A percentile compares a stretch with the other conserved stretches of the same genome.
Evolutionary conservation across 441 rosid genomes (phyloP).

Genomic region (Eutrema salsugineum): DNA sequence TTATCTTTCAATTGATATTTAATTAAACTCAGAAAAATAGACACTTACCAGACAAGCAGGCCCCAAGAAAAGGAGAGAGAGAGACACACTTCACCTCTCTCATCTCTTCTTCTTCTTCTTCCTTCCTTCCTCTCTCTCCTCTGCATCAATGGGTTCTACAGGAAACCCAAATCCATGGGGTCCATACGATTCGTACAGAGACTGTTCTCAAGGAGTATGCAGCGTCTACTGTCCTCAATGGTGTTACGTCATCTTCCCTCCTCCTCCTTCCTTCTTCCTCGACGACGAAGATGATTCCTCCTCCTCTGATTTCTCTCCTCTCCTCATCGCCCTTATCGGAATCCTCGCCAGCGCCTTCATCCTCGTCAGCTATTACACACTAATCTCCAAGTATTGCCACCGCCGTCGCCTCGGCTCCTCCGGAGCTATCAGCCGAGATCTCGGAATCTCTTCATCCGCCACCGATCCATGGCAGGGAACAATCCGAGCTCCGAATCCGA

Average conservation of each 20-base stretch:
- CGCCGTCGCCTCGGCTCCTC: constrained; percentile 28
- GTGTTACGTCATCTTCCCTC: constrained; percentile 73
- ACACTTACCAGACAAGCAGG: constrained; percentile 9
- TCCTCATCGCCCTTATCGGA: constrained; percentile 64
- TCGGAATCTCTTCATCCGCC: background rate
- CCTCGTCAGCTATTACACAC: constrained; percentile 57
- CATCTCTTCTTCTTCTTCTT: constrained; percentile 28
- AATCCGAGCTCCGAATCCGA: background rate
- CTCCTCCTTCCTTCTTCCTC: constrained; percentile 57
- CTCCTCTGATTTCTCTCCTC: constrained; percentile 62
- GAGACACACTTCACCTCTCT: constrained; percentile 32
- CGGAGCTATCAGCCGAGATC: constrained; percentile 15
- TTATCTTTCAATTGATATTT: background rate
- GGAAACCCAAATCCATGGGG: constrained; percentile 54
- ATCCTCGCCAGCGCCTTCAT: constrained; percentile 73
- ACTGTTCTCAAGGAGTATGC: constrained; percentile 73
- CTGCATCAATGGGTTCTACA: constrained; percentile 50
- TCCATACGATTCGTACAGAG: constrained; percentile 48
- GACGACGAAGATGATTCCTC: constrained; percentile 31
- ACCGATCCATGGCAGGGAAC: constrained; percentile 19
- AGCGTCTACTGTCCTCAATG: constrained; percentile 76
- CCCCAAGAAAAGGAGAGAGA: constrained; percentile 19
- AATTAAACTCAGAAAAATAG: background rate
- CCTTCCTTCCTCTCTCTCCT: constrained; percentile 7
- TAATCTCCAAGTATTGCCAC: constrained; percentile 57